These are phyloP conservation scores for Fraxinus floribunda DNA, from an alignment of 305 asterid species.

Conservation along the genomic window DNA sequence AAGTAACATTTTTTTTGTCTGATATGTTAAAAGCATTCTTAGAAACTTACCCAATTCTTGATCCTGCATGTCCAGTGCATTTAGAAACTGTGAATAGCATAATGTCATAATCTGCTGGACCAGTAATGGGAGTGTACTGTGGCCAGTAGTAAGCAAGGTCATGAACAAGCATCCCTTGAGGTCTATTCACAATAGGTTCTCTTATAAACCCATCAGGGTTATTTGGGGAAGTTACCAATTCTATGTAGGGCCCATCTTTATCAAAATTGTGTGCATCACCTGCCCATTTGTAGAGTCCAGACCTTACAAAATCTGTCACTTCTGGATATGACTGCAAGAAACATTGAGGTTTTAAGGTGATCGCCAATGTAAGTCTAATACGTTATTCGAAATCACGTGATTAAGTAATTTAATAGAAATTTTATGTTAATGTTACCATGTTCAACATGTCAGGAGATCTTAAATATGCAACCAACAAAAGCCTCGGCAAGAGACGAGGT, in stretches of 20 bases:
- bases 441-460: slow-evolving; percentile 29
- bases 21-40: background rate
- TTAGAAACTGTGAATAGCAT: slow-evolving; percentile 75
- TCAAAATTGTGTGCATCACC: too few relatives aligned
- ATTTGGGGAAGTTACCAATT: too few relatives aligned
- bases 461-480: slow-evolving; percentile 30
- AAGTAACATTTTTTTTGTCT: background rate
- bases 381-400: slow-evolving; percentile 4
- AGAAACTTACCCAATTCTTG: slow-evolving; percentile 61
- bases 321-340: slow-evolving; percentile 22
- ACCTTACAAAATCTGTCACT: too few relatives aligned
- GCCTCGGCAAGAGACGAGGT: slow-evolving; percentile 35
- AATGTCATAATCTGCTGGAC: slow-evolving; percentile 50
- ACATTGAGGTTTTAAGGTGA: background rate
- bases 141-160: slow-evolving; percentile 97
- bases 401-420: background rate
- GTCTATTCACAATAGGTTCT: too few relatives aligned
- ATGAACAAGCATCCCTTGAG: slow-evolving; percentile 29
- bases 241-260: too few relatives aligned
- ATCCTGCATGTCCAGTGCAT: slow-evolving; percentile 90
- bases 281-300: too few relatives aligned
- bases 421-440: slow-evolving; percentile 26
- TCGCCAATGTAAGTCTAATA: background rate
- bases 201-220: too few relatives aligned
- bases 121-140: slow-evolving; percentile 63